phyloP scores from a whole-genome alignment of 345 rosid species.

The Acer negundo region DNA sequence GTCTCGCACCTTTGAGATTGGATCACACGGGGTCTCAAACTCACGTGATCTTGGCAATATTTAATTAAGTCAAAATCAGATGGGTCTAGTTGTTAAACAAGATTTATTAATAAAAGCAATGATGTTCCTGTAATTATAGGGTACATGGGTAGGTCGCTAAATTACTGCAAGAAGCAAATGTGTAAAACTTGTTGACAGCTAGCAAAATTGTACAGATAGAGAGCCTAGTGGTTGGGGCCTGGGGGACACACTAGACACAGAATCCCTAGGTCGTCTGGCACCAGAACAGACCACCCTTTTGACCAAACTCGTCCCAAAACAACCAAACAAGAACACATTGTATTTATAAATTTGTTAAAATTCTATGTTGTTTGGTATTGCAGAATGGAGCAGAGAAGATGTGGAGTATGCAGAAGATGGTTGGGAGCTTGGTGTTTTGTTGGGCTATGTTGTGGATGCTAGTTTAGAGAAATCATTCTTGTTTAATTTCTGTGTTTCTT shows the following conservation, averaged over 20 bases:
- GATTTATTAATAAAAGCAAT: neutral
- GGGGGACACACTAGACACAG: conserved; percentile 16
- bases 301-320: neutral
- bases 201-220: neutral
- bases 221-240: neutral
- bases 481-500: neutral
- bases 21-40: neutral
- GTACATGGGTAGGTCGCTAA: too few relatives aligned
- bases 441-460: conserved; percentile 37
- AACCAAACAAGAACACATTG: neutral
- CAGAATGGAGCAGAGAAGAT: conserved; percentile 58
- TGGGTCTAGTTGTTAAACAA: neutral
- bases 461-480: conserved; percentile 25
- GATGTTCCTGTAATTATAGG: neutral
- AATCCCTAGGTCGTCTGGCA: conserved; percentile 17
- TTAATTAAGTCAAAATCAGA: neutral
- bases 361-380: conserved; percentile 18
- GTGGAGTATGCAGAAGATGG: conserved; percentile 31
- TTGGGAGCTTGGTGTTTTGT: conserved; percentile 37
- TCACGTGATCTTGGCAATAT: neutral
- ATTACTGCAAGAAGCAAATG: neutral
- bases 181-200: neutral
- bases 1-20: neutral
- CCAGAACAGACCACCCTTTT: neutral
- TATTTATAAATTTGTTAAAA: neutral